Evolutionary conservation across 2,329 filamentous ascomycete genomes (phyloP).

Genomic region (Penicillium vulpinum): DNA sequence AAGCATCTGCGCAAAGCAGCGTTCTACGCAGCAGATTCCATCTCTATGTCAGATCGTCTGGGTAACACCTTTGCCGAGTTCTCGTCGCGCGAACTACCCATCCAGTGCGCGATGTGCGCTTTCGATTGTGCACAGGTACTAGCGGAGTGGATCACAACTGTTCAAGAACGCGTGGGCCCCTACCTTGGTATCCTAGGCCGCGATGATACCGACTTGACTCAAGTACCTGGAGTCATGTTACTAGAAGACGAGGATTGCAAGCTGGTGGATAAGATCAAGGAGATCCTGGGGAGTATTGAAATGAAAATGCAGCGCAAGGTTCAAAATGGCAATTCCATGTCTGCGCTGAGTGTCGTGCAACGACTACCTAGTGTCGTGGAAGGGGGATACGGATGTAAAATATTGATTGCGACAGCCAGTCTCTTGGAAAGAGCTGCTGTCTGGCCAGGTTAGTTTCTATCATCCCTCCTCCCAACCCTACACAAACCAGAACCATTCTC

Average conservation of each 20-base stretch:
- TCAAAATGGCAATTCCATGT: slow-evolving; percentile 55
- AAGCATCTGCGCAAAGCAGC: slow-evolving; percentile 90
- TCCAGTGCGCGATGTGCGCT: slow-evolving; percentile 87
- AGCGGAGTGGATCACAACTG: slow-evolving; percentile 88
- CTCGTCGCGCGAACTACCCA: slow-evolving; percentile 77
- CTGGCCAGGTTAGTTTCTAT: slow-evolving; percentile 74
- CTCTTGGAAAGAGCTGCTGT: slow-evolving; percentile 86
- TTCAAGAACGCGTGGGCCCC: slow-evolving; percentile 89
- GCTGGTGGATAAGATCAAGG: slow-evolving; percentile 76
- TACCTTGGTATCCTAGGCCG: slow-evolving; percentile 85
- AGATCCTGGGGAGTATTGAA: slow-evolving; percentile 74
- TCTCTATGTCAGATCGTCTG: slow-evolving; percentile 82
- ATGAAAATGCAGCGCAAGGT: slow-evolving; percentile 70
- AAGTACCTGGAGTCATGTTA: slow-evolving; percentile 84
- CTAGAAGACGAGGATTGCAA: slow-evolving; percentile 90
- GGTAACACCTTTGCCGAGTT: slow-evolving; percentile 84
- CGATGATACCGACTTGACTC: slow-evolving; percentile 73
- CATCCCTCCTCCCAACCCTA: not conserved
- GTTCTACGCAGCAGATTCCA: slow-evolving; percentile 88
- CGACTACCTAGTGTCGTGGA: slow-evolving; percentile 60
- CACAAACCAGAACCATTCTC: not conserved
- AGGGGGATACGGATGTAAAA: slow-evolving; percentile 79
- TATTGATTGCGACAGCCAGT: slow-evolving; percentile 79
- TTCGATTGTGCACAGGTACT: slow-evolving; percentile 94
- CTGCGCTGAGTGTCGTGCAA: slow-evolving; percentile 52